phyloP scores from a whole-genome alignment of 2,329 filamentous ascomycete species.

The Lecanicillium sp. region DNA sequence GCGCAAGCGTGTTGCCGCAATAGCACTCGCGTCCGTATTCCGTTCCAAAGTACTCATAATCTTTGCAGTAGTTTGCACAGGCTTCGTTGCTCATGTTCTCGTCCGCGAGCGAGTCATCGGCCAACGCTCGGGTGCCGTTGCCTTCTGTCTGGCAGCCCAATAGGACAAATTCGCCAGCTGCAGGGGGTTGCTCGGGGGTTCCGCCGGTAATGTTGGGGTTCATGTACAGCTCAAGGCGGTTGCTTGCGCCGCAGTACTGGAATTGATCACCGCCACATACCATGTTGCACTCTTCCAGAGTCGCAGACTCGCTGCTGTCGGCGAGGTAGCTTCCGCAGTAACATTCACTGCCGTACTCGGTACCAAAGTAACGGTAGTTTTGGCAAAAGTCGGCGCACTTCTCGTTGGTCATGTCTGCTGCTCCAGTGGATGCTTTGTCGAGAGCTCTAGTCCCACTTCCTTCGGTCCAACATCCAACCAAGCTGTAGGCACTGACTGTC shows the following conservation, averaged over 20 bases:
- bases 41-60: conserved; percentile 25
- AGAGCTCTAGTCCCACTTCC: conserved; percentile 26
- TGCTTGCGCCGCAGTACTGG: conserved; percentile 25
- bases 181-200: conserved; percentile 22
- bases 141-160: conserved; percentile 29
- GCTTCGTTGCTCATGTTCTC: conserved; percentile 23
- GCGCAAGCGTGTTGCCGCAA: conserved; percentile 22
- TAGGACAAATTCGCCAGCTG: conserved; percentile 22
- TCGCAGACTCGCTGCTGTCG: conserved; percentile 17
- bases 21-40: conserved; percentile 30
- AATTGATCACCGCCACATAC: conserved; percentile 22
- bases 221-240: conserved; percentile 25
- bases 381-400: conserved; percentile 25
- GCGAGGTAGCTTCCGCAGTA: conserved; percentile 27
- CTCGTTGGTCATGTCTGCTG: conserved; percentile 24
- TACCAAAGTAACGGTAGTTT: conserved; percentile 31
- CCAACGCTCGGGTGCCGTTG: conserved; percentile 24
- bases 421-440: conserved; percentile 15
- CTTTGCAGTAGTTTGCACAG: conserved; percentile 23
- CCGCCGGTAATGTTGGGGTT: conserved; percentile 17
- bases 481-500: conserved; percentile 20
- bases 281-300: conserved; percentile 25
- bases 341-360: conserved; percentile 30
- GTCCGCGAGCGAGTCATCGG: conserved; percentile 13
- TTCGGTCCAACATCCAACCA: conserved; percentile 34